Base-by-base conservation (phyloP, 1,284 basidiomycete genomes). In the Apiotrichum gracile region DNA sequence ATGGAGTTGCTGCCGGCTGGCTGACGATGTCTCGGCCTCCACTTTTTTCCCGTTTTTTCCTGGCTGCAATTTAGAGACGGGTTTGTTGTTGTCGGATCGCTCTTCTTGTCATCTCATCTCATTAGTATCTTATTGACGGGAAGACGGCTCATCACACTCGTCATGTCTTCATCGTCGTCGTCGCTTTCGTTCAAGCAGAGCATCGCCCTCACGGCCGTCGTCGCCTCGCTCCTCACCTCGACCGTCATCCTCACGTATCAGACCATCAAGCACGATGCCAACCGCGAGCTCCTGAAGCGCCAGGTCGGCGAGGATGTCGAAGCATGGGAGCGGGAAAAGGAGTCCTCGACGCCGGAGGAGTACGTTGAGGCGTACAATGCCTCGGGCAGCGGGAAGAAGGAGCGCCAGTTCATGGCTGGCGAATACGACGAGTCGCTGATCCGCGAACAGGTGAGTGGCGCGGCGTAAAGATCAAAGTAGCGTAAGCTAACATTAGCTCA, bases 341-440 rank as follows among this genome's bases (percentile, higher is more conserved):
- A 16, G 38, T 19, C 44, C 8, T 25, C 34, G 46, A 50, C 47
- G 3, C 53, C 52, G 5, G 43, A 31, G 43, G 43, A 45, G 29
- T 8, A 5, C 12, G 16, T 45, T 13, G n/a, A 12, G 58, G 19
- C 3, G 19, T 2, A 21, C 8, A 38, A 38, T 19, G 61, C 47
- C 64, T 60, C 33, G 58, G 61, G 22, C 40, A 40, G 26, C 47
- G 53, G 19, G n/a, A 39, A 29, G 24, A 55, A 33, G 25, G 46
- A 52, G 29, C 63, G 55, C 40, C 61, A 65, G 16, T 72, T 70
- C 65, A 57, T 47, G 19, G 58, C 69, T 43, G 72, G 70, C 13
- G 75, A 73, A 39, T 89, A 87, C 65, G 82, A 86, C 57, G 90
- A 93, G 64, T 81, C 80, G 26, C 79, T 94, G 31, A 81, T 91